Base-by-base conservation (phyloP, 202 grass and related monocot species). In the Setaria viridis region DNA sequence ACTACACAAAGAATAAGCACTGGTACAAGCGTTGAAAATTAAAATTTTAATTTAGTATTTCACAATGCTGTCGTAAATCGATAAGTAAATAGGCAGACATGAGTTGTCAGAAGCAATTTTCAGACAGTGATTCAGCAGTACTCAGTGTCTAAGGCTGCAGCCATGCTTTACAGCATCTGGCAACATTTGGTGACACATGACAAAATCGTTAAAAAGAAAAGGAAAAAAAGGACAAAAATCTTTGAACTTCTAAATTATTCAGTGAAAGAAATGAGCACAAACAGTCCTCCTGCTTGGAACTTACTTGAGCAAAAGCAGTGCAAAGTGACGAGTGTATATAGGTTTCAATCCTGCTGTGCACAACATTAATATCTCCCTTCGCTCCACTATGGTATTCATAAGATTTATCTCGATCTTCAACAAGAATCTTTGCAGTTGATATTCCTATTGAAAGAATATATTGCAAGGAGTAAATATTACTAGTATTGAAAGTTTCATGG, bases 271-370 rank as follows among this genome's bases (percentile, higher is more conserved):
- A 7, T 7, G 29, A 35, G 53, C 6, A 78, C 29, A 77, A 57
- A 21, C 45, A 74, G 21, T 67, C 20, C 39, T 55, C 46, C 60
- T 54, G 14, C 76, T 73, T 43, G 14, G 67, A 67, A 85, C 89
- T 81, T 90, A 95, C 95, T 91, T 98, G 95, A 85, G 84, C 80
- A 92, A 98, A 98, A 86, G 93, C 85, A 79, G 88, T 86, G 62
- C 81, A 63, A 64, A 98, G 78, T 56, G 91, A 95, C 35, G 95
- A 98, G 57, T 72, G 69, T 81, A 98, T 92, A 81, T 98, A 98
- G 2, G 88, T 87, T 79, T 90, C 91, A 59, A 98, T 89, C 70
- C 70, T 98, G 84, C 64, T 78, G 51, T 15, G 76, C 63, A 89
- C 81, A 29, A 93, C 78, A 68, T 93, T 89, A 91, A 74, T 90